A percentile compares a stretch with the other conserved stretches of the same genome.
phyloP scores from a whole-genome alignment of 352 stramenopile species.

The Pseudoperonospora humuli region DNA sequence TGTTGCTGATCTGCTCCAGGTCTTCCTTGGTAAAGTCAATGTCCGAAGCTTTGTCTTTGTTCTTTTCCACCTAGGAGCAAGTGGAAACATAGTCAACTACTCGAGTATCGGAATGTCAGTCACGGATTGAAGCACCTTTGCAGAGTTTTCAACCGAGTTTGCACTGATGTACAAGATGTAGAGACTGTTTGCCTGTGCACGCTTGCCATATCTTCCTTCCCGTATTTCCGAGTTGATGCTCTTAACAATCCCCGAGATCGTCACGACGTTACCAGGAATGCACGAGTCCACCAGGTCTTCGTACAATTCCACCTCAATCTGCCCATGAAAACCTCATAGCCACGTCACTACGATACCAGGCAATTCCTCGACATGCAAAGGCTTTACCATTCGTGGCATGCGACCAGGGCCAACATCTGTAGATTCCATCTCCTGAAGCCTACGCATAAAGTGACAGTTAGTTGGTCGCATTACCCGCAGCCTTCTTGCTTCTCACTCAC shows the following conservation, averaged over 20 bases:
- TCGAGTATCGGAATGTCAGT: neutral
- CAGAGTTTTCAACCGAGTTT: slow-evolving; percentile 83
- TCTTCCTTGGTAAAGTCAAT: slow-evolving; percentile 88
- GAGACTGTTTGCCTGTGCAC: slow-evolving; percentile 86
- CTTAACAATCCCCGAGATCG: slow-evolving; percentile 91
- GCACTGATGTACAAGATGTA: slow-evolving; percentile 93
- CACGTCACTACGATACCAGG: neutral
- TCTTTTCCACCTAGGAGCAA: slow-evolving; percentile 21
- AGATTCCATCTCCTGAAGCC: slow-evolving; percentile 89
- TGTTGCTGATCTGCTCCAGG: slow-evolving; percentile 84
- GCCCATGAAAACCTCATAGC: slow-evolving; percentile 1
- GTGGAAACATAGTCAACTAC: neutral
- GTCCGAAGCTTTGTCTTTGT: slow-evolving; percentile 48
- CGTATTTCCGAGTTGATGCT: slow-evolving; percentile 92
- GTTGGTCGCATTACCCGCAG: slow-evolving; percentile 13
- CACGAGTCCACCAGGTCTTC: slow-evolving; percentile 93
- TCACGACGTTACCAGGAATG: slow-evolving; percentile 93
- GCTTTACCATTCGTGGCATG: slow-evolving; percentile 77
- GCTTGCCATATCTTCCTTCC: slow-evolving; percentile 82
- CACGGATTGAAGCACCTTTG: slow-evolving; percentile 29
- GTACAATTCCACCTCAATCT: slow-evolving; percentile 84
- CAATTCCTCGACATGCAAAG: neutral
- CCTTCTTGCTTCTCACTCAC: slow-evolving; percentile 21
- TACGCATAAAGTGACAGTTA: slow-evolving; percentile 34
- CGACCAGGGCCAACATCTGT: slow-evolving; percentile 78